phyloP scores from a whole-genome alignment of 1,139 yeast species.

The Saccharomyces pastorianus region DNA sequence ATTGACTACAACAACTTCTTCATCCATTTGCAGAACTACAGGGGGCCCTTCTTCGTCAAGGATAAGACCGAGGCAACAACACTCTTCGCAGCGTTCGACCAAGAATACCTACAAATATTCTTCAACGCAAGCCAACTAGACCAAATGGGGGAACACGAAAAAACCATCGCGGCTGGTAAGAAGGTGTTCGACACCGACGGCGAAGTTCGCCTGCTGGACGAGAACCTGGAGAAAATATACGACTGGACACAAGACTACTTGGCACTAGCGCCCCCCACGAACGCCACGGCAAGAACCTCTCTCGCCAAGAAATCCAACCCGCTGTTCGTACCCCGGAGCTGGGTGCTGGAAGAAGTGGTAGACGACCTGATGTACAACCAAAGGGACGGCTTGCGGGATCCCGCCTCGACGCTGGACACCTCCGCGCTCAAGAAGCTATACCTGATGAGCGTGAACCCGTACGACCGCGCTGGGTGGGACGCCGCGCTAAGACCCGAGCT shows the following conservation, averaged over 20 bases:
- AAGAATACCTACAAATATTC: constrained; percentile 33
- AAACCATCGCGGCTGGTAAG: background rate
- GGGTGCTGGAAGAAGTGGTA: constrained; percentile 83
- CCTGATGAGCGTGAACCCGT: constrained; percentile 59
- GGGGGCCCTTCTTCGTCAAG: constrained; percentile 11
- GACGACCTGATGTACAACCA: constrained; percentile 32
- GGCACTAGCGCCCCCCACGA: constrained; percentile 31
- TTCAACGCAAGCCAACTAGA: constrained; percentile 28
- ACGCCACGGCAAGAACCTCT: constrained; percentile 34
- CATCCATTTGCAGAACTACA: constrained; percentile 44
- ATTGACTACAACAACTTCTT: constrained; percentile 80
- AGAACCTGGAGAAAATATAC: constrained; percentile 28
- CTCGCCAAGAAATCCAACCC: constrained; percentile 57
- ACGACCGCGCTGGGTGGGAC: constrained; percentile 56
- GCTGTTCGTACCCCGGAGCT: constrained; percentile 69
- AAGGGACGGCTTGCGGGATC: constrained; percentile 27
- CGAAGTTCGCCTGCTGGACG: constrained; percentile 20
- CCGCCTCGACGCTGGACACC: constrained; percentile 15
- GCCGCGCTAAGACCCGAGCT: constrained; percentile 44
- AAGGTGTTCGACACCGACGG: constrained; percentile 6
- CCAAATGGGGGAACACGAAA: constrained; percentile 12
- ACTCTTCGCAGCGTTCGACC: constrained; percentile 21
- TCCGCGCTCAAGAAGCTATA: constrained; percentile 45
- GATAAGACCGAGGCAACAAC: constrained; percentile 10
- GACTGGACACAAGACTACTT: constrained; percentile 37